phyloP scores from a whole-genome alignment of 345 rosid genomes.

The Syzygium grande region DNA sequence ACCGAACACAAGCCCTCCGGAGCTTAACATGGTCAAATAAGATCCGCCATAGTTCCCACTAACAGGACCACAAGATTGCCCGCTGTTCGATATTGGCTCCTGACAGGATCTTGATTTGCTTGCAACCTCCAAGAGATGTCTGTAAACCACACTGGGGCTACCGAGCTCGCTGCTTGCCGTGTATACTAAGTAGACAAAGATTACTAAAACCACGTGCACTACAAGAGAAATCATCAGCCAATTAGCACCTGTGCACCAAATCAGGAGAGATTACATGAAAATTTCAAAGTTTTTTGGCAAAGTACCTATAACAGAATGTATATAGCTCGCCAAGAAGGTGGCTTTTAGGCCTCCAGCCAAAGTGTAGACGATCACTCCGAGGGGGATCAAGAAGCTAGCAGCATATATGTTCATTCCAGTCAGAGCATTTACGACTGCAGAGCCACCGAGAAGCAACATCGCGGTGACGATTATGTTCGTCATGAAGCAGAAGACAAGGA shows the following conservation, averaged over 20 bases:
- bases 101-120: conserved; percentile 61
- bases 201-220: conserved; percentile 81
- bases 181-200: conserved; percentile 82
- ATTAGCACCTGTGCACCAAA: background rate
- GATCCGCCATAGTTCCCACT: conserved; percentile 67
- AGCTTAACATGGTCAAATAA: conserved; percentile 79
- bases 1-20: conserved; percentile 90
- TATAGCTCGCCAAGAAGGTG: conserved; percentile 90
- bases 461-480: conserved; percentile 83
- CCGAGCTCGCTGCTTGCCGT: conserved; percentile 74
- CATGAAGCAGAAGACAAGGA: conserved; percentile 72
- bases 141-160: conserved; percentile 54
- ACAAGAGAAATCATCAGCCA: conserved; percentile 6
- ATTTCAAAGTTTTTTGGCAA: background rate
- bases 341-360: conserved; percentile 96
- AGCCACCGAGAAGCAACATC: conserved; percentile 89
- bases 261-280: background rate
- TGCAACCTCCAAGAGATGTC: conserved; percentile 39
- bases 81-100: conserved; percentile 60
- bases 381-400: conserved; percentile 94
- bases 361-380: conserved; percentile 77
- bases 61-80: conserved; percentile 86
- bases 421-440: conserved; percentile 91
- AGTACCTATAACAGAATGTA: conserved; percentile 81
- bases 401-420: conserved; percentile 81